These are phyloP conservation scores for Oryza nivara DNA, from an alignment of 176 grass and related monocot genomes.

Conservation along the genomic window DNA sequence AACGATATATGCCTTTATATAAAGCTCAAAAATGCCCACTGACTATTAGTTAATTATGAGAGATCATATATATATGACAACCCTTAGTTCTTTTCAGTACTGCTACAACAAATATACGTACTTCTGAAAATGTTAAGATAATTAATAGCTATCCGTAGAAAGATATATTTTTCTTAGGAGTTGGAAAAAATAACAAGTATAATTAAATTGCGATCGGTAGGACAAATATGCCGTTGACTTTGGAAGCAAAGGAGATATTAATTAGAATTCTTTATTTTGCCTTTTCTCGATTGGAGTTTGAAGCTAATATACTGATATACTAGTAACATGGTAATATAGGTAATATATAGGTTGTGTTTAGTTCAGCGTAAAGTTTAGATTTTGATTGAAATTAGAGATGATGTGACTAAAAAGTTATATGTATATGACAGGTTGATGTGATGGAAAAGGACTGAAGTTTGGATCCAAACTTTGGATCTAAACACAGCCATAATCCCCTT, in stretches of 20 bases:
- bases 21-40: not conserved
- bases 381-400: too few relatives aligned
- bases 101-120: not conserved
- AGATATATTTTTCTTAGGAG: not conserved
- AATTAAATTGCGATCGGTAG: not conserved
- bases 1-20: not conserved
- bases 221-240: not conserved
- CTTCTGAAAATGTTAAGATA: not conserved
- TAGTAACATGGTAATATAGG: too few relatives aligned
- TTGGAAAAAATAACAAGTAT: not conserved
- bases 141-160: not conserved
- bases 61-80: not conserved
- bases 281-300: not conserved
- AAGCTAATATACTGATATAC: too few relatives aligned
- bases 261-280: not conserved
- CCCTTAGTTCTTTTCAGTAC: not conserved
- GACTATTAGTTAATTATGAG: not conserved
- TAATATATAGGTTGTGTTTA: too few relatives aligned
- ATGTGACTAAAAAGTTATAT: too few relatives aligned
- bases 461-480: too few relatives aligned
- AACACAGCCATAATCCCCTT: too few relatives aligned
- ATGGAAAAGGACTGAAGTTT: too few relatives aligned
- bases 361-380: too few relatives aligned
- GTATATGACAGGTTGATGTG: too few relatives aligned
- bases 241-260: not conserved